Percentiles rank a stretch among this genome's conserved stretches.
Evolutionary conservation across 768 basidiomycete species (phyloP).

Genomic region (Fomitopsis serialis): DNA sequence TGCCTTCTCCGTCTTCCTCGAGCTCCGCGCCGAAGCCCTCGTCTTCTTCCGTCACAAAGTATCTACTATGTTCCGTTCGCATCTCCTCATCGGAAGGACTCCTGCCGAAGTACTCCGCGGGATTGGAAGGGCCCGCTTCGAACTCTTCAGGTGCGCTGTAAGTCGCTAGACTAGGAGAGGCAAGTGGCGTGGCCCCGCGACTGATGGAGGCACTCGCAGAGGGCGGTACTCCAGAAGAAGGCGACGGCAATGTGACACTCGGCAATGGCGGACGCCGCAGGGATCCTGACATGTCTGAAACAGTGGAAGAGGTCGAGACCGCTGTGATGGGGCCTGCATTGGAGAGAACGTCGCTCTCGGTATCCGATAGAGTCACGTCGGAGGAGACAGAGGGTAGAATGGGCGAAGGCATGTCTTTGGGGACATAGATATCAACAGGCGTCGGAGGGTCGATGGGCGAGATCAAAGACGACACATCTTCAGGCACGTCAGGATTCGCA

Average conservation of each 20-base stretch:
- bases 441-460: no score
- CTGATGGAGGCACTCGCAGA: slow-evolving; percentile 4
- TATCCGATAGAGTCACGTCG: not conserved
- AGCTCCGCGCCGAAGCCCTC: slow-evolving; percentile 29
- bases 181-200: slow-evolving; percentile 22
- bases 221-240: not conserved
- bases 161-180: slow-evolving; percentile 30
- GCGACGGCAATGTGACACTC: slow-evolving; percentile 11
- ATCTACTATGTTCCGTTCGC: slow-evolving; percentile 29
- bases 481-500: not conserved
- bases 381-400: not conserved
- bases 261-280: slow-evolving; percentile 20
- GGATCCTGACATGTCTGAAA: not conserved
- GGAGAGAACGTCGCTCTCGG: not conserved
- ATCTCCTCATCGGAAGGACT: slow-evolving; percentile 19
- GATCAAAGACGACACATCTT: not conserved
- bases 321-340: no score
- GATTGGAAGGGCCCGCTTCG: slow-evolving; percentile 15
- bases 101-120: slow-evolving; percentile 14
- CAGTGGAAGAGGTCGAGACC: not conserved
- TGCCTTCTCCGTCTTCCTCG: slow-evolving; percentile 30
- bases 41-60: slow-evolving; percentile 18
- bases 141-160: slow-evolving; percentile 36
- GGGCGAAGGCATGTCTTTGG: not conserved
- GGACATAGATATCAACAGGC: not conserved